phyloP scores from a whole-genome alignment of 768 basidiomycete genomes.

The Xerocomus spinulosus region DNA sequence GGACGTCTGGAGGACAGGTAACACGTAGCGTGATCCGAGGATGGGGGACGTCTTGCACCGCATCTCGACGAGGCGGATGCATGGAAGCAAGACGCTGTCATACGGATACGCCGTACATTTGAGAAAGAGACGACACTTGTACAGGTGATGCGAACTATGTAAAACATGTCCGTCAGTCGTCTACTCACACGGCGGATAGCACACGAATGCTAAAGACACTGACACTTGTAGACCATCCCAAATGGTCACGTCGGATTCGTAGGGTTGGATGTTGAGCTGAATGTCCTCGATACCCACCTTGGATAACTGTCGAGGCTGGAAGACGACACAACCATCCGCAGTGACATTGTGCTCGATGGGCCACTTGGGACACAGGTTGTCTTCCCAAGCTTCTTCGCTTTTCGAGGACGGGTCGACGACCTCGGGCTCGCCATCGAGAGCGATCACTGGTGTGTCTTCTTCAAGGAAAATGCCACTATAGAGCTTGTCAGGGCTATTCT shows the following conservation, averaged over 20 bases:
- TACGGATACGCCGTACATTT: conserved; percentile 14
- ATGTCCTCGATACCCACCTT: conserved; percentile 8
- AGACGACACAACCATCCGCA: not conserved
- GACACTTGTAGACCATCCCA: conserved; percentile 24
- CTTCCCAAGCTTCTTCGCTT: not conserved
- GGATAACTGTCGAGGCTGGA: not conserved
- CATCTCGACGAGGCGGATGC: conserved; percentile 17
- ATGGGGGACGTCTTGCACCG: conserved; percentile 14
- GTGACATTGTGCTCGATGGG: not conserved
- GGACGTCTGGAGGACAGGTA: conserved; percentile 6
- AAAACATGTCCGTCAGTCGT: not conserved
- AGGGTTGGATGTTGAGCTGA: conserved; percentile 8
- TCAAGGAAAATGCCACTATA: conserved; percentile 2
- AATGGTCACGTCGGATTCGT: conserved; percentile 19
- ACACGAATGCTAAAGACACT: conserved; percentile 1
- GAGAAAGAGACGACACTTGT: conserved; percentile 24
- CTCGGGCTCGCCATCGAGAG: not conserved
- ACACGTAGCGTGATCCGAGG: not conserved
- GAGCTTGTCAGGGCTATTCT: conserved; percentile 2
- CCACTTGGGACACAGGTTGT: not conserved
- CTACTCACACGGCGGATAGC: not conserved
- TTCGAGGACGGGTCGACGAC: not conserved
- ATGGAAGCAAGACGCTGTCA: conserved; percentile 5
- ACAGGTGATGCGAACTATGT: conserved; percentile 15
- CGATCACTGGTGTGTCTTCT: not conserved